Conservation (phyloP, 176 grass and related monocot genomes). For the Canna indica region DNA sequence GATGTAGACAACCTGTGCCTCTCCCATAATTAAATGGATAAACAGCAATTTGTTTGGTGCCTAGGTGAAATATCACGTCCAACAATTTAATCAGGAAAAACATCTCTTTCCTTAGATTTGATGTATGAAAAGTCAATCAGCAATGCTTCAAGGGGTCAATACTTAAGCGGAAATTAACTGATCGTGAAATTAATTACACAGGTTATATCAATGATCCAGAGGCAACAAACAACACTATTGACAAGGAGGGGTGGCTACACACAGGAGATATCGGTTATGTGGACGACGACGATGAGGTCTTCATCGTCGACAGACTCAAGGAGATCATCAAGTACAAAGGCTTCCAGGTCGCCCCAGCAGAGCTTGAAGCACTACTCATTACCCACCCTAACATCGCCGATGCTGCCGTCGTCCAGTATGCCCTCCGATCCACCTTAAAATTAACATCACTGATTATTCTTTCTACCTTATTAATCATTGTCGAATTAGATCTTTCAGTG, state of each 20-base stretch:
- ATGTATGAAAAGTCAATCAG: too few relatives aligned
- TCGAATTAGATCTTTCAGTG: too few relatives aligned
- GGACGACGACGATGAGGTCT: slow-evolving; percentile 74
- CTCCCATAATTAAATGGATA: too few relatives aligned
- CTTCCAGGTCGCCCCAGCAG: slow-evolving; percentile 60
- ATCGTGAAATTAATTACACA: neutral
- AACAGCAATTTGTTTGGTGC: too few relatives aligned
- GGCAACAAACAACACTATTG: slow-evolving; percentile 50
- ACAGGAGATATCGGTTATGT: slow-evolving; percentile 62
- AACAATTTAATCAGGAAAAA: too few relatives aligned
- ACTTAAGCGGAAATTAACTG: too few relatives aligned
- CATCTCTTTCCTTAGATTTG: too few relatives aligned
- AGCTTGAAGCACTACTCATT: slow-evolving; percentile 72
- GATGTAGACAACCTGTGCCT: too few relatives aligned
- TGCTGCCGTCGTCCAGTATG: slow-evolving; percentile 60
- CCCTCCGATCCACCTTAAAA: neutral
- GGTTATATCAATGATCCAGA: slow-evolving; percentile 67
- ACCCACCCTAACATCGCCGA: slow-evolving; percentile 46
- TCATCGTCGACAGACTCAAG: slow-evolving; percentile 72
- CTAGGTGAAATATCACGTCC: too few relatives aligned
- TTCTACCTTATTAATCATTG: too few relatives aligned
- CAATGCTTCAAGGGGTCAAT: too few relatives aligned
- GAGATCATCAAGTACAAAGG: slow-evolving; percentile 84
- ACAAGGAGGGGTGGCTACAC: slow-evolving; percentile 55
- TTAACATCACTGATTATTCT: too few relatives aligned